Evolutionary conservation across 768 basidiomycete genomes (phyloP).

Genomic region (Pisolithus orientalis): DNA sequence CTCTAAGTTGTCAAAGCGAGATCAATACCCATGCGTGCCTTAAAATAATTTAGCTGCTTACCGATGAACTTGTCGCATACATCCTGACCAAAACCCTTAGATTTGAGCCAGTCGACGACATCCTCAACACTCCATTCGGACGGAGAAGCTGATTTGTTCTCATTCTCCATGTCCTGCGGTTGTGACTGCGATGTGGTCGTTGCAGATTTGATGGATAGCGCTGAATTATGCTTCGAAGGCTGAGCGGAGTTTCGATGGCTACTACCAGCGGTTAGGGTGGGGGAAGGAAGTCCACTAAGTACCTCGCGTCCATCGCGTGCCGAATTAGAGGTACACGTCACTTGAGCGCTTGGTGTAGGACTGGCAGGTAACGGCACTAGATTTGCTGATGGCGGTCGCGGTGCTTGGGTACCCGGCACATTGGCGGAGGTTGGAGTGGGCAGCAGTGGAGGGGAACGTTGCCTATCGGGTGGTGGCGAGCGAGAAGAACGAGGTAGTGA

Average conservation of each 20-base stretch:
- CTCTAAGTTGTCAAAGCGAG: slow-evolving; percentile 42
- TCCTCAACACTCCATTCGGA: slow-evolving; percentile 84
- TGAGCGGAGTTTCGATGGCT: slow-evolving; percentile 20
- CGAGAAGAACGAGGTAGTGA: slow-evolving; percentile 13
- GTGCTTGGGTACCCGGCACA: slow-evolving; percentile 16
- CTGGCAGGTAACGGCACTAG: slow-evolving; percentile 18
- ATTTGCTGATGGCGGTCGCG: slow-evolving; percentile 15
- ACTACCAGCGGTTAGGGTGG: slow-evolving; percentile 20
- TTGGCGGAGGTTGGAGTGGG: slow-evolving; percentile 25
- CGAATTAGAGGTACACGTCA: background rate
- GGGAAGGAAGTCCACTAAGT: slow-evolving; percentile 25
- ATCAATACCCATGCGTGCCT: background rate
- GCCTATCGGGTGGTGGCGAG: slow-evolving; percentile 13
- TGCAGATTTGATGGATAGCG: slow-evolving; percentile 26
- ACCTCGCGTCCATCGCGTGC: slow-evolving; percentile 17
- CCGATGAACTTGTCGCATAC: slow-evolving; percentile 85
- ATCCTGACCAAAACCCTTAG: slow-evolving; percentile 77
- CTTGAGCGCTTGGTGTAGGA: slow-evolving; percentile 14
- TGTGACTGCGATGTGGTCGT: slow-evolving; percentile 12
- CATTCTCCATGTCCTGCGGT: slow-evolving; percentile 13
- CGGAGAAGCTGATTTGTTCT: slow-evolving; percentile 40
- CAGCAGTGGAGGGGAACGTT: slow-evolving; percentile 16
- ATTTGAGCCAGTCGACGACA: slow-evolving; percentile 82
- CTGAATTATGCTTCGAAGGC: slow-evolving; percentile 40
- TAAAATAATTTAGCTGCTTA: slow-evolving; percentile 30